Percentiles rank a stretch among this genome's conserved stretches.
phyloP scores from a whole-genome alignment of 257 asterid species.

The Solanum piurae region DNA sequence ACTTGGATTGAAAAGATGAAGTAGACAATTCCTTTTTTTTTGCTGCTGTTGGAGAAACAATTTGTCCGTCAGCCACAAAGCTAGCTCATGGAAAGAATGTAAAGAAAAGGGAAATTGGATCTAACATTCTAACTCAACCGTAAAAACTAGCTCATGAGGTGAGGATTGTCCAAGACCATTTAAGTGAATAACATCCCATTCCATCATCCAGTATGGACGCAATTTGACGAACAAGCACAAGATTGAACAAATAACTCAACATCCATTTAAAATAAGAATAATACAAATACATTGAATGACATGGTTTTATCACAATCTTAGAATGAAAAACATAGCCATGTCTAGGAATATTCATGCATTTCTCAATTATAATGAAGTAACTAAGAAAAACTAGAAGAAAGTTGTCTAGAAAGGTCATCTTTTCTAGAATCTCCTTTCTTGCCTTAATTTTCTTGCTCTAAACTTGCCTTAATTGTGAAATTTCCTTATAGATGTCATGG shows the following conservation, averaged over 20 bases:
- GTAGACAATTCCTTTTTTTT: too few species aligned
- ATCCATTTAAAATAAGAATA: not conserved
- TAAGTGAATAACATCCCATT: not conserved
- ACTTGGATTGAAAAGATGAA: not conserved
- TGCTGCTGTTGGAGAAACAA: too few species aligned
- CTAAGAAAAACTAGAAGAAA: not conserved
- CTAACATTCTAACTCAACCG: not conserved
- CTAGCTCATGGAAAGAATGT: not conserved
- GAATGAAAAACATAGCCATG: not conserved
- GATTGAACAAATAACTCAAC: not conserved
- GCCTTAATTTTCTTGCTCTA: not conserved
- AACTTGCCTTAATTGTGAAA: not conserved
- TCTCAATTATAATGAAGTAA: not conserved
- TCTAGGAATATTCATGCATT: not conserved
- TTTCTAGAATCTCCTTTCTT: not conserved
- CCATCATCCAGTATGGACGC: not conserved
- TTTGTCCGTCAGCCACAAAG: too few species aligned
- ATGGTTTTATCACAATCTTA: not conserved
- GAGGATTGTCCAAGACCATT: not conserved
- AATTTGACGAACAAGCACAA: not conserved
- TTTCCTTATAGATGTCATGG: not conserved
- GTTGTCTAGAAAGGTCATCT: not conserved
- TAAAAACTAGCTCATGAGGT: not conserved
- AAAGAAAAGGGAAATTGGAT: not conserved
- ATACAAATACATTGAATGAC: not conserved